Evolutionary conservation across 352 stramenopile species (phyloP).

Genomic region (Plasmopara muralis): DNA sequence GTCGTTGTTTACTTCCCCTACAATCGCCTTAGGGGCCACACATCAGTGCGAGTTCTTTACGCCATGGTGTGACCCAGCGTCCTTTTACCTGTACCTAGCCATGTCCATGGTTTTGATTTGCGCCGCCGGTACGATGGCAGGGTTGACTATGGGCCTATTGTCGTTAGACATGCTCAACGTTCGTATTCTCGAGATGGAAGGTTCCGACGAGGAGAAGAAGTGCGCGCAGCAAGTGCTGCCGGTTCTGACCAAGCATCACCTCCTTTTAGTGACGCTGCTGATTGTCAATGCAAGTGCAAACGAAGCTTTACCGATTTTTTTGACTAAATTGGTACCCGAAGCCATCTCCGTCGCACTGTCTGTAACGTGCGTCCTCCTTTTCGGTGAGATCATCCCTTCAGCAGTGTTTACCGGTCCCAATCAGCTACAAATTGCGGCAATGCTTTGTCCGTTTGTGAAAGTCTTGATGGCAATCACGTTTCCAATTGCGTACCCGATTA

Average conservation of each 20-base stretch:
- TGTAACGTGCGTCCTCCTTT: constrained; percentile 92
- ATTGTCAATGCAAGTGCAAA: constrained; percentile 92
- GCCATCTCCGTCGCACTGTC: constrained; percentile 91
- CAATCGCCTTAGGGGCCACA: constrained; percentile 7
- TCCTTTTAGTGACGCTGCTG: constrained; percentile 91
- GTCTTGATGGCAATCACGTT: constrained; percentile 81
- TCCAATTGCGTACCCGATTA: constrained; percentile 89
- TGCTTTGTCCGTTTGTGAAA: constrained; percentile 79
- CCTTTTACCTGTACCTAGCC: constrained; percentile 51
- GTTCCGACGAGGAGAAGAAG: constrained; percentile 62
- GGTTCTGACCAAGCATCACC: constrained; percentile 88
- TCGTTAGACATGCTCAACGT: constrained; percentile 80
- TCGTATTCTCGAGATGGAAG: constrained; percentile 72
- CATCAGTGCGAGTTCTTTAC: constrained; percentile 49
- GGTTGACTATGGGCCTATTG: constrained; percentile 70
- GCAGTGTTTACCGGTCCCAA: constrained; percentile 93
- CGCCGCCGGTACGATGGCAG: constrained; percentile 60
- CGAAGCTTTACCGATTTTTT: constrained; percentile 92
- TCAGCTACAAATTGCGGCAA: constrained; percentile 86
- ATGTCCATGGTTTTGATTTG: constrained; percentile 49
- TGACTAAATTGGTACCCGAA: constrained; percentile 85
- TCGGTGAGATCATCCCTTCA: constrained; percentile 95
- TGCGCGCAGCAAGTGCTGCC: constrained; percentile 80
- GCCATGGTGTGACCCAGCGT: constrained; percentile 48
- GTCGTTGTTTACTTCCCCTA: constrained; percentile 1